Base-by-base conservation (phyloP, 768 basidiomycete species). In the Porphyrellus cyaneotinctus region DNA sequence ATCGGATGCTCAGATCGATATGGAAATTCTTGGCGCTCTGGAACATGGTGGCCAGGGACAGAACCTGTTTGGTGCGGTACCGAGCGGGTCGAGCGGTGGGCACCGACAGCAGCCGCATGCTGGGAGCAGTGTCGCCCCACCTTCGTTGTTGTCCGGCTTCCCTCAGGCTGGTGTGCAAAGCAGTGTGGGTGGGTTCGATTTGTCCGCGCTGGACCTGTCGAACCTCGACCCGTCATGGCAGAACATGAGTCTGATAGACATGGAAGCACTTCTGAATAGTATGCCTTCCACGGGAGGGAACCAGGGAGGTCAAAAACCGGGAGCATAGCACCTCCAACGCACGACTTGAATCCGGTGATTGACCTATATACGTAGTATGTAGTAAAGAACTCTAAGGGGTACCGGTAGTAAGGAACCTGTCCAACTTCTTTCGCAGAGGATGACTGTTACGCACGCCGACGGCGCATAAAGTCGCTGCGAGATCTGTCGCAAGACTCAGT, bases 371-470 rank as follows among this genome's bases (percentile, higher is more conserved):
- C n/a, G n/a, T n/a, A 28, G 5, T 28, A 28, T 28, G 26, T 35
- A 14, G 20, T 23, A 48, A 46, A 44, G 45, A 51, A 9, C 9
- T 12, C 20, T 35, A 41, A 13, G 28, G 54, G 20, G 24, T 50
- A 15, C 58, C 55, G 17, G 58, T 62, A 20, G 55, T 51, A 18
- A 78, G 55, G 62, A 75, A 83, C 65, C 81, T 88, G 51, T 84
- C 83, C 52, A 89, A 59, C 61, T 75, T 83, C 70, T 82, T 88
- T 44, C 85, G 79, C 47, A 89, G 71, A n/a, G 81, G 75, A 64
- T 88, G 85, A 52, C 84, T 82, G 31, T 74, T 66, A 24, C 78
- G 81, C 36, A 89, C 71, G 18, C 87, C 87, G 26, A 76, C 71
- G 35, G 72, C 68, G 52, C 75, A 72, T 58, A 89, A 67, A 24